Conservation (phyloP, 2,329 filamentous ascomycete species). For the Diplodia mutila region DNA sequence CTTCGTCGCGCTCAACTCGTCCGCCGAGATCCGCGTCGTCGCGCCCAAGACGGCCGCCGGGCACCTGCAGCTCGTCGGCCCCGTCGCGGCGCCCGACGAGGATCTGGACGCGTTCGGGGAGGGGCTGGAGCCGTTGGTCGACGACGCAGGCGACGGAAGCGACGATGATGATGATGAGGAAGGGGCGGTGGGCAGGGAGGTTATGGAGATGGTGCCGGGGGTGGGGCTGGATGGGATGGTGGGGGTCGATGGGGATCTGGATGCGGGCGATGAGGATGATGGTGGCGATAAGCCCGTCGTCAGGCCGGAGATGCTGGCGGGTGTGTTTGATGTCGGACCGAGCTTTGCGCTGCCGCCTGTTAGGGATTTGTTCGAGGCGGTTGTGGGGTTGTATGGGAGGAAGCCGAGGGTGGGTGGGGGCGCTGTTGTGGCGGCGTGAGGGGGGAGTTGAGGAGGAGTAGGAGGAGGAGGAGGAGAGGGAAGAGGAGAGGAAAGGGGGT, state of each 20-base stretch:
- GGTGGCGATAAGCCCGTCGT: constrained; percentile 63
- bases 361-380: constrained; percentile 75
- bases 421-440: background rate
- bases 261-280: background rate
- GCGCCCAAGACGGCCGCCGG: constrained; percentile 34
- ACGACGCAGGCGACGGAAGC: constrained; percentile 31
- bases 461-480: background rate
- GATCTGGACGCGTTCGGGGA: constrained; percentile 34
- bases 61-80: constrained; percentile 34
- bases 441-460: background rate
- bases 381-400: constrained; percentile 66
- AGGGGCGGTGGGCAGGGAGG: constrained; percentile 30
- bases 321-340: constrained; percentile 71
- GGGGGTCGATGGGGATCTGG: too few relatives aligned
- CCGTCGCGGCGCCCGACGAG: constrained; percentile 34
- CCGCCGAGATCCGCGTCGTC: constrained; percentile 67
- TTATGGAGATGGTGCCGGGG: constrained; percentile 38
- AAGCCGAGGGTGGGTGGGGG: constrained; percentile 50
- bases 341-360: constrained; percentile 72
- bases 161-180: constrained; percentile 31
- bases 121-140: constrained; percentile 27
- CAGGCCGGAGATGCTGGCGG: constrained; percentile 67
- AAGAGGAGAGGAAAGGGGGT: too few relatives aligned
- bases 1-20: constrained; percentile 76
- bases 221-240: background rate